Evolutionary conservation across 805 yeast genomes (phyloP).

Genomic region (Wickerhamomyces chambardii): DNA sequence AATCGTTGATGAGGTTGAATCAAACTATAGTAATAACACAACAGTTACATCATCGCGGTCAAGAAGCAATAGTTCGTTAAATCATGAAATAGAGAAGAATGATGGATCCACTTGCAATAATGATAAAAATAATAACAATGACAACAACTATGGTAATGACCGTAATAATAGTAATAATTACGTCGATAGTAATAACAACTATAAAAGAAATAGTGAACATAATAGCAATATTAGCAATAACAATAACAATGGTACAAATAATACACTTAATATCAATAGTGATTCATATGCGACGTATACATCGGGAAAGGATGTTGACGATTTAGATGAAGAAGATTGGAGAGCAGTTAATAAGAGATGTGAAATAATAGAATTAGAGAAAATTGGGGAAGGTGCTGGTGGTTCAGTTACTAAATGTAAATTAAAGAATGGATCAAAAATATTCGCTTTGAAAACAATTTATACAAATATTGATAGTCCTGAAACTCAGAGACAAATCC

Average conservation of each 20-base stretch:
- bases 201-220: background rate
- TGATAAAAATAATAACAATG: background rate
- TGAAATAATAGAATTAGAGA: constrained; percentile 58
- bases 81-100: no score
- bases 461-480: constrained; percentile 48
- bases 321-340: constrained; percentile 74
- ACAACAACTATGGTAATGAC: background rate
- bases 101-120: background rate
- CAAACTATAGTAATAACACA: constrained; percentile 6
- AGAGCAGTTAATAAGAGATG: constrained; percentile 44
- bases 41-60: constrained; percentile 7
- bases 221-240: background rate
- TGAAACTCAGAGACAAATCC: constrained; percentile 80
- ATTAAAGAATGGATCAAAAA: constrained; percentile 43
- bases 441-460: constrained; percentile 72
- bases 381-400: constrained; percentile 91
- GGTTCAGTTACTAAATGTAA: constrained; percentile 82
- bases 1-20: constrained; percentile 19
- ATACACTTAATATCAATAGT: background rate
- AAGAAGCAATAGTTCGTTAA: background rate
- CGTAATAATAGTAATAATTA: background rate
- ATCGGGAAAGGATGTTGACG: constrained; percentile 39
- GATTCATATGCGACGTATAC: background rate
- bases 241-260: background rate
- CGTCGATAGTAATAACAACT: background rate